Percentiles rank a stretch among this genome's conserved stretches.
These are phyloP conservation scores for Macrocybe gigantea DNA, from an alignment of 768 basidiomycete genomes.

Conservation along the genomic window DNA sequence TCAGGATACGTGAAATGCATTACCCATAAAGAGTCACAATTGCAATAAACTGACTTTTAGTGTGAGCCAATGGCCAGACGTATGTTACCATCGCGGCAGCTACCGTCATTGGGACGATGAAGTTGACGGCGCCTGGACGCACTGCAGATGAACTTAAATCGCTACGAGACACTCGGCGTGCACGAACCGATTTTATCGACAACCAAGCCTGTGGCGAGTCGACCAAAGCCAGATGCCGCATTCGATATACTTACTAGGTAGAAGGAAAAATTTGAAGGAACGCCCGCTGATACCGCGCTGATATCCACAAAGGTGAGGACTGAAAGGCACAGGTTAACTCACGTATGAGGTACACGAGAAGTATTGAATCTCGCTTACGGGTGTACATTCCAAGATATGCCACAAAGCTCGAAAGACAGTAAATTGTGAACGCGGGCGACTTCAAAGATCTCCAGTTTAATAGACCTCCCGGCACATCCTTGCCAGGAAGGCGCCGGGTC, in stretches of 20 bases:
- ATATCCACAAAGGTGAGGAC: conserved; percentile 56
- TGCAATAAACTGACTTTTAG: conserved; percentile 33
- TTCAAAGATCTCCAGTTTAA: conserved; percentile 43
- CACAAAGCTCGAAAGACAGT: conserved; percentile 39
- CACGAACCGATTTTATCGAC: conserved; percentile 45
- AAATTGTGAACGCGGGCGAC: conserved; percentile 42
- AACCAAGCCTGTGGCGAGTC: conserved; percentile 40
- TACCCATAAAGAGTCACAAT: conserved; percentile 56
- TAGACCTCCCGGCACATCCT: conserved; percentile 44
- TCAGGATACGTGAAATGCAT: conserved; percentile 7
- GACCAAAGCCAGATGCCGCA: conserved; percentile 49
- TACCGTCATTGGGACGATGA: conserved; percentile 47
- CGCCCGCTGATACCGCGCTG: conserved; percentile 38
- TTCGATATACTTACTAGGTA: conserved; percentile 62
- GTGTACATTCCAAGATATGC: conserved; percentile 62
- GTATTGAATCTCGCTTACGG: conserved; percentile 21
- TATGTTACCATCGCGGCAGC: conserved; percentile 48
- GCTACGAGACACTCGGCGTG: neutral
- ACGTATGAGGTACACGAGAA: neutral
- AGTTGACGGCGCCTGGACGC: conserved; percentile 46
- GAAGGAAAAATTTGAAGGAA: conserved; percentile 43
- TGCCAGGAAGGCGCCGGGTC: conserved; percentile 47
- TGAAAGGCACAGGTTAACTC: conserved; percentile 12
- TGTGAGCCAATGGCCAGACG: conserved; percentile 52
- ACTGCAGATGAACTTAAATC: neutral